A percentile compares a stretch with the other conserved stretches of the same genome.
Conservation (phyloP, 441 rosid species). For the Metrosideros polymorpha region DNA sequence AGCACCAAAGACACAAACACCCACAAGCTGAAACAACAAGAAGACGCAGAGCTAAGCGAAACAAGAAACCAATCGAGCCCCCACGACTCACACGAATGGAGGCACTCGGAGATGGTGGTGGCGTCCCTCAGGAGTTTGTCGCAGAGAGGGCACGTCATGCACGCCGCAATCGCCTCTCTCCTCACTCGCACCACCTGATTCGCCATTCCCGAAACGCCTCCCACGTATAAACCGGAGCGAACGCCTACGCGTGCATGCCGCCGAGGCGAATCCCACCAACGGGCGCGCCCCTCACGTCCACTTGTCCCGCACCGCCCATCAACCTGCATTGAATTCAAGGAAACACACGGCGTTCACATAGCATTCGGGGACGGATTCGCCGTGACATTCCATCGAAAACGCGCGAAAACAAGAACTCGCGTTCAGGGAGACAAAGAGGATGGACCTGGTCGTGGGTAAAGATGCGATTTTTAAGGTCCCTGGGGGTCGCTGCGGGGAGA, state of each 20-base stretch:
- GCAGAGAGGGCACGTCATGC: slow-evolving; percentile 82
- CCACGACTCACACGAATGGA: slow-evolving; percentile 66
- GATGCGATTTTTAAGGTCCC: neutral
- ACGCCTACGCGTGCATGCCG: neutral
- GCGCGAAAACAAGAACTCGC: neutral
- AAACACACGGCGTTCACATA: neutral
- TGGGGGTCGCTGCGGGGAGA: slow-evolving; percentile 7
- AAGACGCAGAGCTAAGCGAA: neutral
- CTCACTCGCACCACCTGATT: slow-evolving; percentile 56
- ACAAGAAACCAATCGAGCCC: neutral
- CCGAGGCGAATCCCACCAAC: neutral
- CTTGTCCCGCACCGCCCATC: neutral
- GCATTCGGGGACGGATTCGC: neutral
- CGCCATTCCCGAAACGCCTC: slow-evolving; percentile 22
- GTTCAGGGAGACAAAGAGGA: neutral
- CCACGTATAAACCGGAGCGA: neutral
- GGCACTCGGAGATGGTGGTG: slow-evolving; percentile 86
- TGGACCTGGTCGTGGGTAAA: neutral
- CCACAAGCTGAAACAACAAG: neutral
- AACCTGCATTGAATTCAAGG: neutral
- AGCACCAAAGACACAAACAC: neutral
- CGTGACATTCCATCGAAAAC: neutral
- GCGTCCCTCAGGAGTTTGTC: slow-evolving; percentile 50
- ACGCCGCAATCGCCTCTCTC: slow-evolving; percentile 60
- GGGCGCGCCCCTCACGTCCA: neutral